Conservation (phyloP, 2,329 filamentous ascomycete genomes). For the Kalmusia sp. region DNA sequence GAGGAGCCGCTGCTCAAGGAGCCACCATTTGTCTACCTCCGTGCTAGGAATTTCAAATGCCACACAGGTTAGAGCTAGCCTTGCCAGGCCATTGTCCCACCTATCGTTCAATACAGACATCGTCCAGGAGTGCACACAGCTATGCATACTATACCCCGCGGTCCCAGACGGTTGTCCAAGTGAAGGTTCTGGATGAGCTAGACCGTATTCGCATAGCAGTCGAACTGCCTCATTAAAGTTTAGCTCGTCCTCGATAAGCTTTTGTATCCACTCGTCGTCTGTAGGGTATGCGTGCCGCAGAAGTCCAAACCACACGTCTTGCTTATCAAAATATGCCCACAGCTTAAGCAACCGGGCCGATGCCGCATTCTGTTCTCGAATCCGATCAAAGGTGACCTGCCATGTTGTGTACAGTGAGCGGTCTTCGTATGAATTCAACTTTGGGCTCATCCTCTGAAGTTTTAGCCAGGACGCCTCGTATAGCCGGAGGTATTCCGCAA, state of each 20-base stretch:
- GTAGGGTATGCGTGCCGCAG: slow-evolving; percentile 27
- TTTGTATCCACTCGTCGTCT: slow-evolving; percentile 27
- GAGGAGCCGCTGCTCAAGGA: slow-evolving; percentile 23
- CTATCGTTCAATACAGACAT: slow-evolving; percentile 31
- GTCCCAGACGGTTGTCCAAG: slow-evolving; percentile 14
- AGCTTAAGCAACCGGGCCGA: slow-evolving; percentile 22
- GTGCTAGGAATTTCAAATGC: slow-evolving; percentile 19
- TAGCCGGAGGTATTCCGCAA: slow-evolving; percentile 35
- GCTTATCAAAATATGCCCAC: slow-evolving; percentile 35
- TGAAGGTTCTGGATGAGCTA: slow-evolving; percentile 31
- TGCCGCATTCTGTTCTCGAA: slow-evolving; percentile 18
- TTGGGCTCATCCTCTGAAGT: slow-evolving; percentile 23
- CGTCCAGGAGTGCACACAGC: slow-evolving; percentile 45
- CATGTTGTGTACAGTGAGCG: slow-evolving; percentile 30
- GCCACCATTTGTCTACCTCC: slow-evolving; percentile 20
- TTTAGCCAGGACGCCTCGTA: slow-evolving; percentile 39
- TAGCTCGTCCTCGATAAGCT: slow-evolving; percentile 31
- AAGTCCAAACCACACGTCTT: slow-evolving; percentile 56
- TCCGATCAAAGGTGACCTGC: slow-evolving; percentile 20
- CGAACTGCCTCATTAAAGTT: slow-evolving; percentile 35
- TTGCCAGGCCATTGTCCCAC: slow-evolving; percentile 19
- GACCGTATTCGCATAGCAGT: slow-evolving; percentile 37
- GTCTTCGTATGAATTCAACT: slow-evolving; percentile 23
- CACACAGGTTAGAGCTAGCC: slow-evolving; percentile 23
- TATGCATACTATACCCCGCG: slow-evolving; percentile 42